Base-by-base conservation (phyloP, 495 filamentous ascomycete genomes). In the Lepraria neglecta region DNA sequence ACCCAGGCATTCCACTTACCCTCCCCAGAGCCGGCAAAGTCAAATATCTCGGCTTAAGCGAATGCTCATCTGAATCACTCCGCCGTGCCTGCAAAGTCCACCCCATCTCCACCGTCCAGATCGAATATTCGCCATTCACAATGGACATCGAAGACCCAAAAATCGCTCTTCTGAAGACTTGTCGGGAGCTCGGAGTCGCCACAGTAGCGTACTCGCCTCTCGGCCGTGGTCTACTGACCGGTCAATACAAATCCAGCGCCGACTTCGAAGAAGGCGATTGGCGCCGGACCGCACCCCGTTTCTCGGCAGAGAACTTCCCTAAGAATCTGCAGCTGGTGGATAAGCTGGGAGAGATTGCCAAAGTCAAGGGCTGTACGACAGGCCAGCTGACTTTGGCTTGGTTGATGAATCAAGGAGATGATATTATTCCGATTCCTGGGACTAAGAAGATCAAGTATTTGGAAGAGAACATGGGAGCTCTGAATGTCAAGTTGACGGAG, bases 351-450 rank as follows among this genome's bases (percentile, higher is more conserved):
- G 70, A 61, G 0, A 52, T 84, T 4, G 80, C 81, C 4, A 66
- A 69, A 9, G 60, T 54, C n/a, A 82, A 85, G 68, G 76, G 73
- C 2, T 69, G 71, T 45, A 77, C 76, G 1, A 45, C 70, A 0
- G 65, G 68, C 0, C 80, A 81, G 69, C 65, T 80, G 35, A 71
- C 73, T 42, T 65, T 83, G 27, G 80, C 80, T 0, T 84, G 81
- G 80, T 51, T 83, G 63, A 56, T 80, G 58, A 72, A 67, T 27
- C 78, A 80, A 64, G 80, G 79, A 0, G 69, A 78, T 0, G 77
- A 82, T 59, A 72, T 84, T 51, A 71, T 84, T 58, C 78, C 80
- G 1, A 82, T 84, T 64, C 82, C 82, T 0, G 81, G 82, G 4
- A 85, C 82, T 0, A 81, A 76, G 68, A 76, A 69, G 15, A 65